Base-by-base conservation (phyloP, 2,329 filamentous ascomycete genomes). In the Colletotrichum godetiae region DNA sequence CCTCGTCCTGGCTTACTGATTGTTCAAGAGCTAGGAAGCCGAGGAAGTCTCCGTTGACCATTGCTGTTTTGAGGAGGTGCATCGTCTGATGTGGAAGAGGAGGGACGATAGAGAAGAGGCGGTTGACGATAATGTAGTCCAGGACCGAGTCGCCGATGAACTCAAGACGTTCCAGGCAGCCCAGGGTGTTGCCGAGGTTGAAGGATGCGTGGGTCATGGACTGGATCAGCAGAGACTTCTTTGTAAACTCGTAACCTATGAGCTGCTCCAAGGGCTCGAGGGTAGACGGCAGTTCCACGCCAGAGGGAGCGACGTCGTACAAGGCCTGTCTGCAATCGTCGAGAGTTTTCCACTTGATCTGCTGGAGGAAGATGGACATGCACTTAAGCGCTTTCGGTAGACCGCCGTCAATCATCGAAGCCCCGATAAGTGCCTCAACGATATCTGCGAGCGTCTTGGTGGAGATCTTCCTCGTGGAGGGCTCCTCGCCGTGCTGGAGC, bases 71-170 rank as follows among this genome's bases (percentile, higher is more conserved):
- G 68, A 96, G 84, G 3, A 91, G 84, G 77, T 97, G 95, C 90
- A 98, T 94, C n/a, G 89, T 83, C 3, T 86, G 79, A 61, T 89
- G 84, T 0, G 82, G 69, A 0, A 90, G 78, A 3, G 87, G 83
- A 0, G 84, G 82, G 2, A 79, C 76, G 13, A 81, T 76, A 2
- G 79, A 78, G 80, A 90, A 93, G 6, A 96, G 83, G n/a, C 83
- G 86, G 0, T 84, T 85, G 8, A 94, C 91, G 61, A 98, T 85
- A 68, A 98, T 85, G 76, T 91, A 89, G 81, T 98, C 96, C 0
- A 98, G 89, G 2, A 98, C 86, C 0, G 95, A 90, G 77, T 98
- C 96, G 1, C 96, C 96, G 0, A 98, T 84, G 78, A 97, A 98
- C 79, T 98, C 96, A 1, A 98, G 88, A 0, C 95, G 90, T 76